Conservation (phyloP, 306 rosid genomes). For the Citrullus mucosospermus region DNA sequence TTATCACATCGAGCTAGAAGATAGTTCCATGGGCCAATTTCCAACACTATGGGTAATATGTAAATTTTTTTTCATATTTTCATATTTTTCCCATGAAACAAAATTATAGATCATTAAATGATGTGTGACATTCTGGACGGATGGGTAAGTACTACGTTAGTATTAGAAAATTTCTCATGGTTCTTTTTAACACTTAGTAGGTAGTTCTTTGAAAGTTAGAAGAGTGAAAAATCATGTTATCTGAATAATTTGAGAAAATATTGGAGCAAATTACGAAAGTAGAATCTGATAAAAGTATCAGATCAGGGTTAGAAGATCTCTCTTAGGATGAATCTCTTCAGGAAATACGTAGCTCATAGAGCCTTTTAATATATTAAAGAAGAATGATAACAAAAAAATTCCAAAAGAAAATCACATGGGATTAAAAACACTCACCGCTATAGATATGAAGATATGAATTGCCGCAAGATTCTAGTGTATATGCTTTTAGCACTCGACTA, state of each 20-base stretch:
- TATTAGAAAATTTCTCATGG: too few relatives aligned
- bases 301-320: background rate
- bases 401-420: background rate
- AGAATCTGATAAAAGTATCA: background rate
- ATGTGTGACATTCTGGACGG: too few relatives aligned
- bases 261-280: background rate
- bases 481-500: constrained; percentile 13
- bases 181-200: background rate
- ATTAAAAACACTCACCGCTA: constrained; percentile 34
- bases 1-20: background rate
- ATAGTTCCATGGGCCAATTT: background rate
- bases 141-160: too few relatives aligned
- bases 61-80: too few relatives aligned
- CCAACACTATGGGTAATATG: too few relatives aligned
- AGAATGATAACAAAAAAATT: background rate
- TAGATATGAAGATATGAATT: constrained; percentile 39
- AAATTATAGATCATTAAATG: too few relatives aligned
- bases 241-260: background rate
- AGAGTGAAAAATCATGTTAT: background rate
- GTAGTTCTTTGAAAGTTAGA: background rate
- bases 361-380: background rate
- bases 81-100: too few relatives aligned
- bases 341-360: background rate
- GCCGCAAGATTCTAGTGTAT: constrained; percentile 1
- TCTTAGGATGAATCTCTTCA: background rate